phyloP scores from a whole-genome alignment of 768 basidiomycete species.

The Krasilnikovozyma curviuscula region DNA sequence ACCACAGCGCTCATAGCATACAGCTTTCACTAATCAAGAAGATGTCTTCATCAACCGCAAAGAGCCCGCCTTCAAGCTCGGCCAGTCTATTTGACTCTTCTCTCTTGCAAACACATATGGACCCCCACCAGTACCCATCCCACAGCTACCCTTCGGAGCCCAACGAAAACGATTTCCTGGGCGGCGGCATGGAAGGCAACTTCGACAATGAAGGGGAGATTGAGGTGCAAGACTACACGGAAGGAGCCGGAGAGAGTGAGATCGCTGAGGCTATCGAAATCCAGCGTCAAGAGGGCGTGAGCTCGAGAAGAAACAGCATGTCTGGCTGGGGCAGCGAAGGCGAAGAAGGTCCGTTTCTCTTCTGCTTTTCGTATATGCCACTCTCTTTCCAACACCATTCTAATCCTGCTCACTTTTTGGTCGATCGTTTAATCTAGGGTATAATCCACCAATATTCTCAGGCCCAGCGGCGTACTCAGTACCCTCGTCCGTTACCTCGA shows the following conservation, averaged over 20 bases:
- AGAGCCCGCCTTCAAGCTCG: too few relatives aligned
- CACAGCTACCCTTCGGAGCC: not conserved
- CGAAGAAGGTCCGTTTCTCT: not conserved
- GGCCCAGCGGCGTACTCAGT: constrained; percentile 15
- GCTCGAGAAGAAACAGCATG: constrained; percentile 7
- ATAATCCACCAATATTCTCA: constrained; percentile 13
- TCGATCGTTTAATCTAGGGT: not conserved
- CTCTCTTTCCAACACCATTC: not conserved
- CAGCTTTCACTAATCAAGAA: too few relatives aligned
- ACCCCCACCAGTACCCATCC: not conserved
- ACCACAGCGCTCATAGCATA: too few relatives aligned
- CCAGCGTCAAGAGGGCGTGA: not conserved
- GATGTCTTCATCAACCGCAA: too few relatives aligned
- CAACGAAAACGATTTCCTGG: not conserved
- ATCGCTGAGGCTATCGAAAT: constrained; percentile 10
- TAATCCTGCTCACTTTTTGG: not conserved
- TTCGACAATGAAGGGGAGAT: too few relatives aligned
- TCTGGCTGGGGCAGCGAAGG: constrained; percentile 9
- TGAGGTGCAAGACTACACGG: constrained; percentile 12
- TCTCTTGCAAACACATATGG: not conserved
- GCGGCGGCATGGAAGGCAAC: too few relatives aligned
- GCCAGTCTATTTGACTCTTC: too few relatives aligned
- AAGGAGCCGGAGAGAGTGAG: not conserved
- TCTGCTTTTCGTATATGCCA: not conserved
- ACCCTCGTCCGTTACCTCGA: constrained; percentile 15